A percentile compares a stretch with the other conserved stretches of the same genome.
Conservation (phyloP, 192 early-diverging fungal genomes). For the Globomyces pollinis-pini region DNA sequence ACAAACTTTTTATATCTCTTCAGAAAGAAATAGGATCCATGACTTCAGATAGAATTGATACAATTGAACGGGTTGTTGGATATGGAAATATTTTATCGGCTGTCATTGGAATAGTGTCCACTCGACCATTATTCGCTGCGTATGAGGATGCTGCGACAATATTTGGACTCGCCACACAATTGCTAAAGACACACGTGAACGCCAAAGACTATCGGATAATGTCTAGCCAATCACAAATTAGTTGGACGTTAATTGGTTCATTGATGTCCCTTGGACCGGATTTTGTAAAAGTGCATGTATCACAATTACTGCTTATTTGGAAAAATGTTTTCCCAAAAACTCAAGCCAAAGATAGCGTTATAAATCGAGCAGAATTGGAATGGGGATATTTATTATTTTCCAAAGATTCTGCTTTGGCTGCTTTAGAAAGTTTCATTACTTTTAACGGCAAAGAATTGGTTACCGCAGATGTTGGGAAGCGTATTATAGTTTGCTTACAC, state of each 20-base stretch:
- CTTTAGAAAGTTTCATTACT: conserved; percentile 62
- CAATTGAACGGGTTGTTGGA: conserved; percentile 47
- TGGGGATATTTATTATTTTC: conserved; percentile 43
- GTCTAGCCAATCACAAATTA: conserved; percentile 57
- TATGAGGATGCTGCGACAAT: conserved; percentile 73
- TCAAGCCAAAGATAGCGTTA: conserved; percentile 54
- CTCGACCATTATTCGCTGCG: conserved; percentile 58
- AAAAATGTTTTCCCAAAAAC: conserved; percentile 69
- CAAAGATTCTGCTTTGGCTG: conserved; percentile 60
- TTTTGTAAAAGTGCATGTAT: conserved; percentile 69
- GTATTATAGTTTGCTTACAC: conserved; percentile 63
- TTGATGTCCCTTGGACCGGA: conserved; percentile 74
- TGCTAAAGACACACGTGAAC: conserved; percentile 53
- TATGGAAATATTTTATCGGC: conserved; percentile 60
- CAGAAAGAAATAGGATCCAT: conserved; percentile 65
- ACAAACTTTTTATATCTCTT: conserved; percentile 55
- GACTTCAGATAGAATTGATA: conserved; percentile 37
- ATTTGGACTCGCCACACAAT: conserved; percentile 65
- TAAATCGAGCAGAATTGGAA: conserved; percentile 52
- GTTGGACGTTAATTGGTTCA: conserved; percentile 69
- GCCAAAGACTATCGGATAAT: conserved; percentile 55
- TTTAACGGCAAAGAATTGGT: conserved; percentile 59
- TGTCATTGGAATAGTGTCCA: conserved; percentile 59
- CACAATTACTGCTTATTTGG: conserved; percentile 73
- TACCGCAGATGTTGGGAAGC: conserved; percentile 68